Evolutionary conservation across 2,329 filamentous ascomycete species (phyloP), one percentile per base, ranked within the genome.

Genomic region (Bimuria novae-zelandiae): DNA sequence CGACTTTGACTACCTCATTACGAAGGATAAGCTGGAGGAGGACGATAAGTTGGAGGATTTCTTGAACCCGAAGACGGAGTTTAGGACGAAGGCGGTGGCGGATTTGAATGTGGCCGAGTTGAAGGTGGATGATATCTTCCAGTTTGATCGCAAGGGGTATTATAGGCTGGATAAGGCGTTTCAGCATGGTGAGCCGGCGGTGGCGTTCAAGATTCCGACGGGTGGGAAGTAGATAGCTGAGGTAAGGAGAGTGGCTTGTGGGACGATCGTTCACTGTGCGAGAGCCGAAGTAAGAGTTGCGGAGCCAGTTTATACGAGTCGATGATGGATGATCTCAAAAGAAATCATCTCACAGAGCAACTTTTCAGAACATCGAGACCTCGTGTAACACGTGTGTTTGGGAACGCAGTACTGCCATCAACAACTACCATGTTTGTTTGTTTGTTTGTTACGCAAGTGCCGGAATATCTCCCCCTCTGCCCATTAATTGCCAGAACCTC

Each of bases 1-100:
- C 76, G 92, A 97, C 63, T 97, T 97, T 72, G 93, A 96, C 76
- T 93, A 95, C 77, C 83, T 97, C 43, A 89, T 97, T 70, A 95
- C 89, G 55, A 97, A 97, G 82, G 93, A 97, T 72, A 92, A 94
- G 71, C 82, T 97, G 23, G 89, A 92, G 73, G 89, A 94, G 6
- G 70, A 94, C 2, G 93, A 97, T 67, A 83, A 88, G 43, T 80
- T 96, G 14, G 91, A 96, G 75, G 87, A 95, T 61, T 94, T 87
- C 72, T 75, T 97, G 55, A 96, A 87, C 72, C 82, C 85, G 21
- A 79, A 86, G 49, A 96, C 91, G 0, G 87, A 90, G 68, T 86
- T 84, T 52, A 86, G 87, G 75, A 88, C 88, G 47, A 83, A 88
- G 60, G 90, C 89, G 1, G 72, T 90, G 48, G 92, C 90, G 22